Evolutionary conservation across 2,329 filamentous ascomycete species (phyloP).

Genomic region (Fusarium nanum): DNA sequence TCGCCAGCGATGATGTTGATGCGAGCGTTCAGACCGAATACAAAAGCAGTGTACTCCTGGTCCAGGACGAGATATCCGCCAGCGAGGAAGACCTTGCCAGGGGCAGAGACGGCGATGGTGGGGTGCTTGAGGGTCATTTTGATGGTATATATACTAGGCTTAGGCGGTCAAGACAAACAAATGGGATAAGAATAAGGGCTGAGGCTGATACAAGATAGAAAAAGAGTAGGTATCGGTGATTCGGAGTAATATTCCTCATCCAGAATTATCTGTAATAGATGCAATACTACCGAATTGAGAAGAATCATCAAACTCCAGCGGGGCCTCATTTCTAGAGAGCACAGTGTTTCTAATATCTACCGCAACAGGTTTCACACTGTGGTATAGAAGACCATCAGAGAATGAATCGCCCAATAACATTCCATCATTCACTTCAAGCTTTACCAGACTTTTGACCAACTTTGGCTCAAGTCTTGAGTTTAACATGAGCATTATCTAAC

Average conservation of each 20-base stretch:
- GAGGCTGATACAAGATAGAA: no score
- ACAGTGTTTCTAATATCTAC: conserved; percentile 32
- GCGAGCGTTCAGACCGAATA: conserved; percentile 74
- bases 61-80: conserved; percentile 97
- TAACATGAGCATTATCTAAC: conserved; percentile 1
- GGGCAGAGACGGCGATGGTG: conserved; percentile 80
- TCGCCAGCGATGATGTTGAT: conserved; percentile 72
- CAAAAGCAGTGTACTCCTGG: conserved; percentile 81
- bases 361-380: conserved; percentile 26
- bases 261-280: conserved; percentile 16
- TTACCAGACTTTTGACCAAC: conserved; percentile 13
- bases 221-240: neutral
- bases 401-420: conserved; percentile 17
- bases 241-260: conserved; percentile 35
- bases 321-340: conserved; percentile 35
- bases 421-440: neutral
- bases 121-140: conserved; percentile 47
- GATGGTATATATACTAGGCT: conserved; percentile 5
- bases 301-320: conserved; percentile 41
- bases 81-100: conserved; percentile 94
- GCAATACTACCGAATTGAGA: conserved; percentile 2
- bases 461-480: neutral
- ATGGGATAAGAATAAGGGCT: neutral
- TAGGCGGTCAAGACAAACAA: neutral
- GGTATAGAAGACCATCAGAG: neutral